phyloP scores from a whole-genome alignment of 2,329 filamentous ascomycete genomes.

The Aspergillus uvarum region DNA sequence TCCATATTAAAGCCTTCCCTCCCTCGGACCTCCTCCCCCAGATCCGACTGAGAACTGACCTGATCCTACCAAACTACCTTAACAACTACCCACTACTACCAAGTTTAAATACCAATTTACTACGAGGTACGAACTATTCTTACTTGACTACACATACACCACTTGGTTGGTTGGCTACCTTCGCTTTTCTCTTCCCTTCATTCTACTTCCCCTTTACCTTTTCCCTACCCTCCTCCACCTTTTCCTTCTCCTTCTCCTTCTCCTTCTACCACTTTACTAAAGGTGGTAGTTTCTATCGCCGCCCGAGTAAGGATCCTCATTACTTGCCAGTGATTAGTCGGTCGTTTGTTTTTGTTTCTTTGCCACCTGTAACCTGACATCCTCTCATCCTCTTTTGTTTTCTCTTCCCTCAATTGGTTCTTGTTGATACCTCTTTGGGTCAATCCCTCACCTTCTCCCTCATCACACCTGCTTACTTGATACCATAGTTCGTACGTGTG shows the following conservation, averaged over 20 bases:
- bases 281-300: too few relatives aligned
- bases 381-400: not conserved
- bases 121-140: not conserved
- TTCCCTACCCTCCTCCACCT: not conserved
- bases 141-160: not conserved
- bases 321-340: not conserved
- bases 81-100: too few relatives aligned
- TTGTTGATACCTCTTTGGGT: not conserved
- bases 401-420: constrained; percentile 1
- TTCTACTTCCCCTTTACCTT: not conserved
- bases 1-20: not conserved
- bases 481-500: not conserved
- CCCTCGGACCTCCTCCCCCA: not conserved
- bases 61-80: not conserved
- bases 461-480: not conserved
- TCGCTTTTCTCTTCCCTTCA: not conserved
- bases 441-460: not conserved
- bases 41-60: not conserved
- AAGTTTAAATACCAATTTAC: too few relatives aligned
- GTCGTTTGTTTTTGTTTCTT: too few relatives aligned
- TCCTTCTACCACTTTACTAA: too few relatives aligned
- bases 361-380: too few relatives aligned
- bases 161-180: not conserved
- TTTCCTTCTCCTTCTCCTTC: not conserved
- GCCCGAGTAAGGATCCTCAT: too few relatives aligned